phyloP scores from a whole-genome alignment of 2,329 filamentous ascomycete genomes.

The Sporothrix protearum region DNA sequence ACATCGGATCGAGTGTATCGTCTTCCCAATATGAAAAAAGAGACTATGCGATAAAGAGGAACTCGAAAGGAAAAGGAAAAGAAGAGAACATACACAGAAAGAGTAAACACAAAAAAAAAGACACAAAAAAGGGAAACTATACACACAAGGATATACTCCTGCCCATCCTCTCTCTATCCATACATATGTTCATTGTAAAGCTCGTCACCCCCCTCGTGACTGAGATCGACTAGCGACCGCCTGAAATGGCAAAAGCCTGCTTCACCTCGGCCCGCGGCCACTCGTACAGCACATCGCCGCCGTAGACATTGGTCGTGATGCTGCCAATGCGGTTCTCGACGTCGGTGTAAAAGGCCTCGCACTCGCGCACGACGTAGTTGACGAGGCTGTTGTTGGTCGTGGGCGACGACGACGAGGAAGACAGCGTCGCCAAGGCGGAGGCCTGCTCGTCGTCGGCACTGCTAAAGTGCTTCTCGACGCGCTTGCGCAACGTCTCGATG shows the following conservation, averaged over 20 bases:
- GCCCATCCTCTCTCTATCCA: neutral
- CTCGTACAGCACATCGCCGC: slow-evolving; percentile 62
- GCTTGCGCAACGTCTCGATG: slow-evolving; percentile 82
- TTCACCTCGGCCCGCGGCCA: slow-evolving; percentile 64
- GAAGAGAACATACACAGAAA: neutral
- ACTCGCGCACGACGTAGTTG: slow-evolving; percentile 55
- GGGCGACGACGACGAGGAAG: neutral
- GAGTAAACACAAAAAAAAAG: neutral
- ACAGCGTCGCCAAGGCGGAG: neutral
- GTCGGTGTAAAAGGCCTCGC: slow-evolving; percentile 59
- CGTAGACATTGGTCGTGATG: slow-evolving; percentile 60
- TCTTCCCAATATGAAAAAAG: neutral
- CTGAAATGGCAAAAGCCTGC: slow-evolving; percentile 46
- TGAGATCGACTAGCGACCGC: neutral
- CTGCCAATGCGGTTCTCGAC: slow-evolving; percentile 59
- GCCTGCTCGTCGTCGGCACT: slow-evolving; percentile 58
- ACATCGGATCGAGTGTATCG: neutral
- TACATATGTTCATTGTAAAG: neutral
- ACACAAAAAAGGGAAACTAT: neutral
- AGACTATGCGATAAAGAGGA: neutral
- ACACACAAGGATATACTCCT: neutral
- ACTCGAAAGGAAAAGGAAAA: neutral
- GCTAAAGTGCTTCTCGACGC: slow-evolving; percentile 96
- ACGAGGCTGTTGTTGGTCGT: slow-evolving; percentile 43
- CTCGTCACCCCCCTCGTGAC: too few relatives aligned